Percentiles rank a stretch among this genome's conserved stretches.
phyloP scores from a whole-genome alignment of 352 stramenopile genomes.

The Phytophthora pinifolia region DNA sequence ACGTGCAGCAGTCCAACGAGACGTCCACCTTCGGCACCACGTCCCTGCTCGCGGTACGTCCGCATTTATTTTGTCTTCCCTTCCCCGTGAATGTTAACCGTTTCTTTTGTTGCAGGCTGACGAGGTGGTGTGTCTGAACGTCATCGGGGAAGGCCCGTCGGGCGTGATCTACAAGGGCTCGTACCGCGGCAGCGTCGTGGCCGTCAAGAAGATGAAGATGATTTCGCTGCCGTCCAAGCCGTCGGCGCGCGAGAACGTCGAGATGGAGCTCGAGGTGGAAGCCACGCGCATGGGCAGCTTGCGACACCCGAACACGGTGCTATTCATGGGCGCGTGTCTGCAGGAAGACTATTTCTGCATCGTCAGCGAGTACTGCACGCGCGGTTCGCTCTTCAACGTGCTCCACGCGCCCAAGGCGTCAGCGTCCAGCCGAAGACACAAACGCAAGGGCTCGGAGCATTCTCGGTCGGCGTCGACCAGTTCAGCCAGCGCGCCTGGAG shows the following conservation, averaged over 20 bases:
- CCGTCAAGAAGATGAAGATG: constrained; percentile 90
- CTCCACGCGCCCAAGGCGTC: constrained; percentile 66
- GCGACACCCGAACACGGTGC: constrained; percentile 97
- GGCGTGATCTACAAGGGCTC: constrained; percentile 85
- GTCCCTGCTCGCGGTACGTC: constrained; percentile 67
- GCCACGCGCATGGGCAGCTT: constrained; percentile 89
- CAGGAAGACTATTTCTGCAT: constrained; percentile 96
- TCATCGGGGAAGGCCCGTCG: constrained; percentile 77
- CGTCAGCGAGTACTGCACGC: constrained; percentile 94
- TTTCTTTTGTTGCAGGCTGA: constrained; percentile 46
- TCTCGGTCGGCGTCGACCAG: constrained; percentile 17
- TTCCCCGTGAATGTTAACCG: background rate
- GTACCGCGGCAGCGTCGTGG: constrained; percentile 83
- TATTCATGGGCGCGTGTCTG: constrained; percentile 98
- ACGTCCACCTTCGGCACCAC: constrained; percentile 69
- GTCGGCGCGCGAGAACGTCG: constrained; percentile 66
- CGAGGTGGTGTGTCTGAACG: constrained; percentile 79
- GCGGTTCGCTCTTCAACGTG: constrained; percentile 95
- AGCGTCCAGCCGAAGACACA: constrained; percentile 27
- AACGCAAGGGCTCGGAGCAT: constrained; percentile 29
- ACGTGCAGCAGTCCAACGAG: constrained; percentile 43
- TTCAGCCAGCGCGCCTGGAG: constrained; percentile 20
- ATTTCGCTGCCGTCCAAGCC: constrained; percentile 55
- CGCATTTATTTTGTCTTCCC: background rate
- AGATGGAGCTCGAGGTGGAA: constrained; percentile 83